A percentile compares a stretch with the other conserved stretches of the same genome.
phyloP scores from a whole-genome alignment of 495 filamentous ascomycete genomes.

The Delitschia confertaspora region DNA sequence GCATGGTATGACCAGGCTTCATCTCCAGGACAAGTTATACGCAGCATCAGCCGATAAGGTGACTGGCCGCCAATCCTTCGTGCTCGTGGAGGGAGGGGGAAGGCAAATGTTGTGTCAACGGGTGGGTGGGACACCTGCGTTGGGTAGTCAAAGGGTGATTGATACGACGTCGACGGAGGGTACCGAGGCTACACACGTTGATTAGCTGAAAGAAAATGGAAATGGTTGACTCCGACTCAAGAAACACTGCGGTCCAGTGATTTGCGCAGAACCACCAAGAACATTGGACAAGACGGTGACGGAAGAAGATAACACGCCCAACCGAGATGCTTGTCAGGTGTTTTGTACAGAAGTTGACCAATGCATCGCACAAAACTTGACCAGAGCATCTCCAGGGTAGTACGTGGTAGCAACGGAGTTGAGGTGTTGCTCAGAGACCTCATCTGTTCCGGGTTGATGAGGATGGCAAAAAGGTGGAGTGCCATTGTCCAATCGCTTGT shows the following conservation, averaged over 20 bases:
- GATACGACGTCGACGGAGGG: conserved; percentile 6
- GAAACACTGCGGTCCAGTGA: conserved; percentile 15
- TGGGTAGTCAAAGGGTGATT: conserved; percentile 16
- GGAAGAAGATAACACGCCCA: conserved; percentile 15
- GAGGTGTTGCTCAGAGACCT: conserved; percentile 7
- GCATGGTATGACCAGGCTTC: conserved; percentile 22
- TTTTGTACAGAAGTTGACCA: conserved; percentile 5
- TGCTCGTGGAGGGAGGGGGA: conserved; percentile 17
- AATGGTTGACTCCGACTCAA: conserved; percentile 15
- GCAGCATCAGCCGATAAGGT: conserved; percentile 31
- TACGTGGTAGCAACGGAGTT: conserved; percentile 14
- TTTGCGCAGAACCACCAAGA: conserved; percentile 16
- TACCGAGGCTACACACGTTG: conserved; percentile 23
- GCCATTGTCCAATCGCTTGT: conserved; percentile 28
- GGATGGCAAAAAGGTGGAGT: conserved; percentile 1
- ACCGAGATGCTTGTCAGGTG: conserved; percentile 16
- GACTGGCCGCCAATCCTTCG: conserved; percentile 28
- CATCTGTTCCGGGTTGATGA: conserved; percentile 25
- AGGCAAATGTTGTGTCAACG: conserved; percentile 22
- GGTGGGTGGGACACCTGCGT: conserved; percentile 10
- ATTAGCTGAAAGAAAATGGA: conserved; percentile 24
- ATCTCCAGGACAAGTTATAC: conserved; percentile 19
- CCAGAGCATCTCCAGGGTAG: conserved; percentile 11
- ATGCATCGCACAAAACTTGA: conserved; percentile 17
- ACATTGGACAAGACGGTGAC: conserved; percentile 7